A percentile compares a stretch with the other conserved stretches of the same genome.
phyloP scores from a whole-genome alignment of 805 yeast genomes.

The Lipomyces sp. region DNA sequence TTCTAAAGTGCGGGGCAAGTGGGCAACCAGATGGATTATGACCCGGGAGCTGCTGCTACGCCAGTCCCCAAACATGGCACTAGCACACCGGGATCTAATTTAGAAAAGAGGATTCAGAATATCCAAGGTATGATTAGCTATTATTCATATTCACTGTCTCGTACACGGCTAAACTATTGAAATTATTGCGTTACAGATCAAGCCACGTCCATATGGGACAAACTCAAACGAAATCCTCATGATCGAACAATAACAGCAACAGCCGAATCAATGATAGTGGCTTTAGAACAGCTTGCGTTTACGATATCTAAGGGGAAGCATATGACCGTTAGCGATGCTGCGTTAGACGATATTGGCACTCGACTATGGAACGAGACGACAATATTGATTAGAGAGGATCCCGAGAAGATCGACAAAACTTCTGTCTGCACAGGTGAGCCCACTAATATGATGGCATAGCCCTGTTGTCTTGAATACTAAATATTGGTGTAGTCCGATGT shows the following conservation, averaged over 20 bases:
- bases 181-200: conserved; percentile 5
- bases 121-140: conserved; percentile 6
- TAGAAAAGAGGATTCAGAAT: conserved; percentile 3
- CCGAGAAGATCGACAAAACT: conserved; percentile 8
- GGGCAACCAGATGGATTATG: background rate
- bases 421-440: conserved; percentile 7
- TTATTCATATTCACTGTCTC: background rate
- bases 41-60: background rate
- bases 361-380: conserved; percentile 30
- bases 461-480: background rate
- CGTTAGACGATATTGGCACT: conserved; percentile 17
- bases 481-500: conserved; percentile 18
- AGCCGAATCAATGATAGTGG: conserved; percentile 14
- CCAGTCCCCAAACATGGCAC: background rate
- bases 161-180: background rate
- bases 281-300: conserved; percentile 25
- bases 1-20: background rate
- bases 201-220: background rate
- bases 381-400: conserved; percentile 8
- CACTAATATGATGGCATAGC: background rate
- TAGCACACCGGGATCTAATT: background rate
- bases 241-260: conserved; percentile 14
- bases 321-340: background rate
- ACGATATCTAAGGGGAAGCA: conserved; percentile 17
- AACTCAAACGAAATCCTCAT: background rate